Evolutionary conservation across 345 rosid genomes (phyloP), one percentile per base, ranked within the genome.

Genomic region (Arabis alpina): DNA sequence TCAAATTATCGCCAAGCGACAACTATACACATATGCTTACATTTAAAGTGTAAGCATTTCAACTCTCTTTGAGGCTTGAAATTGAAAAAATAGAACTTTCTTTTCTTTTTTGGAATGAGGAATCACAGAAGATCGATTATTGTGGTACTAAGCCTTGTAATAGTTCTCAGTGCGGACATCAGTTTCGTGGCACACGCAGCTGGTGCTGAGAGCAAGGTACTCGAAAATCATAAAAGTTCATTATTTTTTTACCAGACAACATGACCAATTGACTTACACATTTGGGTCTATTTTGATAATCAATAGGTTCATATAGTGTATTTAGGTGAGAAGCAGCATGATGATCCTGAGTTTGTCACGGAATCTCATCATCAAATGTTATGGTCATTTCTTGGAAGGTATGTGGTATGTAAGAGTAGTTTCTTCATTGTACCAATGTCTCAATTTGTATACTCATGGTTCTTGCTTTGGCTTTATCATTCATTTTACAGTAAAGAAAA

Each of bases 221-320:
- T 52, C 13, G 10, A 14, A 12, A n/a, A 8, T 3, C n/a, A 27
- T 60, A 27, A 14, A 51, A 8, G 3, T 4, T 52, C 40, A 30
- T 24, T 13, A 3, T 47, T 48, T 64, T 23, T 36, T 36, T 36
- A 23, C 27, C 41, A 44, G 8, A 28, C 9, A 44, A 14, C 16
- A 48, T 45, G 30, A 30, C 43, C 39, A 47, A 52, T 16, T n/a
- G 2, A 12, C 8, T 36, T 19, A 64, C 14, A 32, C 10, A 3
- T 2, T 39, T 37, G 34, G 12, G 12, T 61, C 2, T 41, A 5
- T 50, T 55, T 24, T 70, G 11, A 63, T 28, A 2, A 34, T 53
- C 14, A 72, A 63, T 54, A 76, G 83, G 73, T 76, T 42, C 68
- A 76, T 15, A 66, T 80, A 57, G 83, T 76, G 50, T 80, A 80